Conservation (phyloP, 1,284 basidiomycete species). For the Puccinia polysora region DNA sequence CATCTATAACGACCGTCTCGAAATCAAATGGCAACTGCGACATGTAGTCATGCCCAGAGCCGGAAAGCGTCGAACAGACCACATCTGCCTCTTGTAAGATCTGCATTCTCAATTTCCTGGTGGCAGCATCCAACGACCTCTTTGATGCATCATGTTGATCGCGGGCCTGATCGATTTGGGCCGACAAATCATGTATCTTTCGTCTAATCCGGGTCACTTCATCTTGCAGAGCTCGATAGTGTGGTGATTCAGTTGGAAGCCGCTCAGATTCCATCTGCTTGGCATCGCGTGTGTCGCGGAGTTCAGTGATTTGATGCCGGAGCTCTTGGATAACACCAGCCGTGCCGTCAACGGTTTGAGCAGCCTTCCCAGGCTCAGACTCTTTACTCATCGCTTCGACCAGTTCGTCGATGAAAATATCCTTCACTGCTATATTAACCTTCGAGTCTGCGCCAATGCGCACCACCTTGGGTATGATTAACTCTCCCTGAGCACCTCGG, state of each 20-base stretch:
- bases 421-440: conserved; percentile 76
- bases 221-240: conserved; percentile 58
- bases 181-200: conserved; percentile 65
- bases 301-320: conserved; percentile 64
- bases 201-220: conserved; percentile 60
- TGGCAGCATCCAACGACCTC: conserved; percentile 70
- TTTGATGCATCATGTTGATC: conserved; percentile 70
- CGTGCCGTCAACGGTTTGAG: conserved; percentile 48
- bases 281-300: conserved; percentile 62
- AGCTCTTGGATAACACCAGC: conserved; percentile 58
- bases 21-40: conserved; percentile 70
- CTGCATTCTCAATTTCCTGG: conserved; percentile 67
- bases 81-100: conserved; percentile 85
- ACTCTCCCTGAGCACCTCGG: conserved; percentile 60
- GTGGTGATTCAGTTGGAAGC: conserved; percentile 50
- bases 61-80: conserved; percentile 88
- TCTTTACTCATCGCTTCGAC: conserved; percentile 66
- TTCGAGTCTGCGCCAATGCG: conserved; percentile 76
- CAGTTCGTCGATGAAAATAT: conserved; percentile 78
- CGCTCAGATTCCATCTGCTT: conserved; percentile 63
- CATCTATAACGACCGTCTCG: conserved; percentile 95
- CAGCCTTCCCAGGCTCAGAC: conserved; percentile 43
- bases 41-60: conserved; percentile 82
- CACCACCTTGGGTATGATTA: conserved; percentile 70
- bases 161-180: conserved; percentile 69